Conservation (phyloP, 2,329 filamentous ascomycete species). For the Hypoxylon sp. region DNA sequence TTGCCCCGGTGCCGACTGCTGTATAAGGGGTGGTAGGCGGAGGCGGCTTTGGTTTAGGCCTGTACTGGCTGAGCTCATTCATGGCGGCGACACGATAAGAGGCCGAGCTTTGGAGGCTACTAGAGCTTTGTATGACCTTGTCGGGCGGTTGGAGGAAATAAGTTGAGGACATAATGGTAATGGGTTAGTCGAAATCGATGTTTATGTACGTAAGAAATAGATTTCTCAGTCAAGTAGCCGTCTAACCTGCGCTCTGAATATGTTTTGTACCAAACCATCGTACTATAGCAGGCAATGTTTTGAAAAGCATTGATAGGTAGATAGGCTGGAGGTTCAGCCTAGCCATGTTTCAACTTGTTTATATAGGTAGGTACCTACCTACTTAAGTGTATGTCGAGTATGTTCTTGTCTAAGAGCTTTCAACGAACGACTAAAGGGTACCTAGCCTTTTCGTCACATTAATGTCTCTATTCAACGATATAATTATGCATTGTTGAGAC, state of each 20-base stretch:
- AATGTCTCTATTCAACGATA: background rate
- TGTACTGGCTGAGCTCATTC: constrained; percentile 17
- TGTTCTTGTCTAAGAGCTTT: background rate
- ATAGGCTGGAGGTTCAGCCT: background rate
- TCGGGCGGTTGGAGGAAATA: constrained; percentile 3
- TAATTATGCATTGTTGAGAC: background rate
- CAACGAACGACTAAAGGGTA: background rate
- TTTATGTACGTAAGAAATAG: background rate
- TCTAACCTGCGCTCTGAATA: too few species aligned
- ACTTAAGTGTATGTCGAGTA: background rate
- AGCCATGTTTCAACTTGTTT: background rate
- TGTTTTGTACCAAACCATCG: too few species aligned
- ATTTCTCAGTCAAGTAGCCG: background rate
- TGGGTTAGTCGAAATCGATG: background rate
- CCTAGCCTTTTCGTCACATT: background rate
- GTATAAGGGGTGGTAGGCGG: constrained; percentile 3
- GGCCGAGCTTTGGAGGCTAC: background rate
- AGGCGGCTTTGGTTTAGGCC: background rate
- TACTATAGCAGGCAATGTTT: background rate
- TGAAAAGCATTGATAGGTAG: background rate
- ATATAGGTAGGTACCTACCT: too few species aligned
- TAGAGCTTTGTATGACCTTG: background rate
- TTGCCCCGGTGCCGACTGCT: constrained; percentile 3
- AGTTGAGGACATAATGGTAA: background rate
- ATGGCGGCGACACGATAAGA: constrained; percentile 7